phyloP scores from a whole-genome alignment of 2,329 filamentous ascomycete genomes.

The Elsinoe fawcettii region DNA sequence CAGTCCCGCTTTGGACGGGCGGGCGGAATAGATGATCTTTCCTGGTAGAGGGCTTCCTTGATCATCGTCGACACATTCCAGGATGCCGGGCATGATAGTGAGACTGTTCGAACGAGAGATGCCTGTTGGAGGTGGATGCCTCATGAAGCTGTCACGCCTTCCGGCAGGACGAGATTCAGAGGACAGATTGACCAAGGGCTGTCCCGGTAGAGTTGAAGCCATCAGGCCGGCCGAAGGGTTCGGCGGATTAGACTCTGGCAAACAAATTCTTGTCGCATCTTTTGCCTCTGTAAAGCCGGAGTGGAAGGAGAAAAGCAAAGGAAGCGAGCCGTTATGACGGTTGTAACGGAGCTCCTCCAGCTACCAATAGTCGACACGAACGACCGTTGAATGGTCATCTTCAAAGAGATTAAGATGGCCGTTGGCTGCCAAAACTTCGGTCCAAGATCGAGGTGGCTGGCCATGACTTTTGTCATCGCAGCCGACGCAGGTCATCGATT shows the following conservation, averaged over 20 bases:
- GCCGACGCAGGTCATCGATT: neutral
- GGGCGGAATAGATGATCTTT: neutral
- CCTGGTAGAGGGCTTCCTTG: conserved; percentile 3
- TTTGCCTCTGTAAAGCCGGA: neutral
- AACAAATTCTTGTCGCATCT: neutral
- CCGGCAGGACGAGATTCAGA: neutral
- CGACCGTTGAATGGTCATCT: conserved; percentile 11
- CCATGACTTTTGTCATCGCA: neutral
- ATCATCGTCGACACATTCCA: conserved; percentile 13
- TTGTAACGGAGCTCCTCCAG: conserved; percentile 2
- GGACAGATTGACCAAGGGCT: conserved; percentile 4
- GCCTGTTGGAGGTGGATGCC: neutral
- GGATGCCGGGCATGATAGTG: conserved; percentile 13
- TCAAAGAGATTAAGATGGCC: conserved; percentile 11
- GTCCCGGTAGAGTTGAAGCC: neutral
- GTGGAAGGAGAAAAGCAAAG: neutral
- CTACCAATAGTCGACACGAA: conserved; percentile 13
- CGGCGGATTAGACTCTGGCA: neutral
- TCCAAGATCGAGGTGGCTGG: neutral
- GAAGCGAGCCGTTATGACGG: conserved; percentile 6
- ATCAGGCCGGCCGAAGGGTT: conserved; percentile 2
- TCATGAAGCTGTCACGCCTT: conserved; percentile 11
- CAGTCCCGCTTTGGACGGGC: conserved; percentile 5
- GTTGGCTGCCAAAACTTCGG: neutral
- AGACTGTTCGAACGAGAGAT: conserved; percentile 7